These are phyloP conservation scores for Claviceps capensis DNA, from an alignment of 2,329 filamentous ascomycete species.

Conservation along the genomic window DNA sequence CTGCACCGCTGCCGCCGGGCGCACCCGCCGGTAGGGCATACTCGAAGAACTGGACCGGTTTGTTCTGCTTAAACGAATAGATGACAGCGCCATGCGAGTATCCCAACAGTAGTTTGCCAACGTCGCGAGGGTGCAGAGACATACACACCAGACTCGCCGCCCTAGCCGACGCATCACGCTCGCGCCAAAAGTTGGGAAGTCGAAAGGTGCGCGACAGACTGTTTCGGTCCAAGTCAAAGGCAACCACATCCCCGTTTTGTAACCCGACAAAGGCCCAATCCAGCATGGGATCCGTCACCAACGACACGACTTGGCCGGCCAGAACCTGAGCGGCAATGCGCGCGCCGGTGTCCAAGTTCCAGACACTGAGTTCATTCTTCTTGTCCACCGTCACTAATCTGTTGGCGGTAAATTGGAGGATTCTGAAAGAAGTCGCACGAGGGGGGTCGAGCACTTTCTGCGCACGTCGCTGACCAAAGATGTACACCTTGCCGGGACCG, in stretches of 20 bases:
- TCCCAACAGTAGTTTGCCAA: slow-evolving; percentile 82
- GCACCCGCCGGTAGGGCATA: slow-evolving; percentile 74
- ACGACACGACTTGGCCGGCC: slow-evolving; percentile 57
- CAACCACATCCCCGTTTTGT: slow-evolving; percentile 70
- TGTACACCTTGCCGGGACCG: slow-evolving; percentile 74
- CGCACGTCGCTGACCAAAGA: slow-evolving; percentile 74
- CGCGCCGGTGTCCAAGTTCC: slow-evolving; percentile 59
- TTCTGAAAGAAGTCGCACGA: slow-evolving; percentile 59
- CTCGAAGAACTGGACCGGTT: slow-evolving; percentile 63
- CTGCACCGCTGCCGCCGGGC: slow-evolving; percentile 61
- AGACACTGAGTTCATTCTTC: slow-evolving; percentile 75
- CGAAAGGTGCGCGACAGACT: slow-evolving; percentile 56
- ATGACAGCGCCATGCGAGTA: slow-evolving; percentile 78
- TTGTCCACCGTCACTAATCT: slow-evolving; percentile 74
- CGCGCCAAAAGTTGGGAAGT: slow-evolving; percentile 77
- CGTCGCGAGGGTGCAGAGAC: slow-evolving; percentile 79
- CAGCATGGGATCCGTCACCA: slow-evolving; percentile 77
- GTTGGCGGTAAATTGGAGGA: slow-evolving; percentile 73
- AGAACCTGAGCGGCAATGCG: slow-evolving; percentile 58
- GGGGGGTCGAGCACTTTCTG: slow-evolving; percentile 59
- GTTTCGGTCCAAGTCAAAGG: slow-evolving; percentile 85
- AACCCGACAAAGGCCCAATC: slow-evolving; percentile 87
- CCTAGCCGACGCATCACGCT: slow-evolving; percentile 53
- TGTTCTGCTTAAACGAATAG: slow-evolving; percentile 90
- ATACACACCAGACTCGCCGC: slow-evolving; percentile 55